Percentiles rank a stretch among this genome's conserved stretches.
These are phyloP conservation scores for Mycocentrospora acerina DNA, from an alignment of 2,329 filamentous ascomycete genomes.

Conservation along the genomic window DNA sequence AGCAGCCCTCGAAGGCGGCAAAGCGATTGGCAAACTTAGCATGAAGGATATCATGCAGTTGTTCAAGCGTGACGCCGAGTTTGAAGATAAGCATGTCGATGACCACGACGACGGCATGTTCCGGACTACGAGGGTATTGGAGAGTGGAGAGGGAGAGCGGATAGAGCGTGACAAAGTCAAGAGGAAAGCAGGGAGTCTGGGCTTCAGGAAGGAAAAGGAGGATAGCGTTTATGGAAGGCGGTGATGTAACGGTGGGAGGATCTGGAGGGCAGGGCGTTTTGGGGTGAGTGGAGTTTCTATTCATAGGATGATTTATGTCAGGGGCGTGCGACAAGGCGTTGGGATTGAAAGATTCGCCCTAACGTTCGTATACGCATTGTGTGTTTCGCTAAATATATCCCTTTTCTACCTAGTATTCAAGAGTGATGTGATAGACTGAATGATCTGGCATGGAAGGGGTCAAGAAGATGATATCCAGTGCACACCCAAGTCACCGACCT, in stretches of 20 bases:
- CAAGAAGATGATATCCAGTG: no score
- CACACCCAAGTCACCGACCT: no score
- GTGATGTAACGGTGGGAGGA: no score
- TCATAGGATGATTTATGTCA: no score
- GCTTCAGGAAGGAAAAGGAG: constrained; percentile 33
- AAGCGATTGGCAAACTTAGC: constrained; percentile 78
- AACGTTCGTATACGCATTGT: no score
- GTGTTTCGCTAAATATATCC: no score
- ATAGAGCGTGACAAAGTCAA: neutral
- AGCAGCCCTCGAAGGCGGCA: constrained; percentile 82
- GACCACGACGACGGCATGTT: constrained; percentile 37
- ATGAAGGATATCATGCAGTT: constrained; percentile 92
- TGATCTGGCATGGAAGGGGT: no score
- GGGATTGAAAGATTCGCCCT: no score
- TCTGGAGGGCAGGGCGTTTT: neutral
- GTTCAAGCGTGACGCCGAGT: constrained; percentile 71
- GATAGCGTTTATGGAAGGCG: constrained; percentile 47
- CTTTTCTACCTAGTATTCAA: no score
- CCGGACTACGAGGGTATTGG: constrained; percentile 34
- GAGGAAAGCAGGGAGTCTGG: constrained; percentile 34
- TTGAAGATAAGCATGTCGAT: constrained; percentile 48
- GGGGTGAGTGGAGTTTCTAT: no score
- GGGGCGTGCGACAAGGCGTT: no score
- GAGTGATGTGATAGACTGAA: no score
- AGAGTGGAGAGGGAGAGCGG: constrained; percentile 9